Conservation (phyloP, 768 basidiomycete species). For the Clavaria fumosa region DNA sequence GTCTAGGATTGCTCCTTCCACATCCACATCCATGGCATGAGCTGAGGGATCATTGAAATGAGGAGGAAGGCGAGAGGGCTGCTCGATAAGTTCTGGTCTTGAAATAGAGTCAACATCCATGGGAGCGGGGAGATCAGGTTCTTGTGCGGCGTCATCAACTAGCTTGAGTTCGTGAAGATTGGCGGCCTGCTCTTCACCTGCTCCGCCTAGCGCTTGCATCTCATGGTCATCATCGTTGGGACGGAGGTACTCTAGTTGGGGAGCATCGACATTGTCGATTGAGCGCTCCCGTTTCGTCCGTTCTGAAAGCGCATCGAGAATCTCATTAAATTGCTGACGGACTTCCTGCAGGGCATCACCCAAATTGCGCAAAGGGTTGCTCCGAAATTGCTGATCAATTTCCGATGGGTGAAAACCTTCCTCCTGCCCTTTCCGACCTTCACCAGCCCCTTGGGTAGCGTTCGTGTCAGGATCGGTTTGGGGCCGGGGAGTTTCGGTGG, state of each 20-base stretch:
- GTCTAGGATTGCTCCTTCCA: slow-evolving; percentile 35
- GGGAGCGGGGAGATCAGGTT: slow-evolving; percentile 18
- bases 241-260: slow-evolving; percentile 63
- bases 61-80: slow-evolving; percentile 10
- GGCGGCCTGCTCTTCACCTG: slow-evolving; percentile 69
- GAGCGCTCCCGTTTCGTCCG: slow-evolving; percentile 17
- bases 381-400: slow-evolving; percentile 22
- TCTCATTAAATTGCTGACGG: slow-evolving; percentile 70
- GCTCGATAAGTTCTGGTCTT: slow-evolving; percentile 16
- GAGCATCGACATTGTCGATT: slow-evolving; percentile 23
- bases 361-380: slow-evolving; percentile 58
- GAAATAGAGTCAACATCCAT: slow-evolving; percentile 34
- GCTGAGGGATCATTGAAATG: slow-evolving; percentile 16
- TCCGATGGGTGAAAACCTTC: slow-evolving; percentile 28
- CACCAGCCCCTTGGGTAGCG: slow-evolving; percentile 11
- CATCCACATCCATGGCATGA: slow-evolving; percentile 15
- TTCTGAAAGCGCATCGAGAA: slow-evolving; percentile 31
- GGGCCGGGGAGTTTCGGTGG: slow-evolving; percentile 12
- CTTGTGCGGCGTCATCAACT: slow-evolving; percentile 36
- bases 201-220: slow-evolving; percentile 83
- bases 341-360: slow-evolving; percentile 78
- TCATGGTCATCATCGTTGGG: slow-evolving; percentile 53
- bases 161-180: slow-evolving; percentile 72
- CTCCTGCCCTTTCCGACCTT: slow-evolving; percentile 26
- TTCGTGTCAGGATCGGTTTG: slow-evolving; percentile 11